A percentile compares a stretch with the other conserved stretches of the same genome.
Conservation (phyloP, 2,329 filamentous ascomycete genomes). For the Alternaria brassicicola region DNA sequence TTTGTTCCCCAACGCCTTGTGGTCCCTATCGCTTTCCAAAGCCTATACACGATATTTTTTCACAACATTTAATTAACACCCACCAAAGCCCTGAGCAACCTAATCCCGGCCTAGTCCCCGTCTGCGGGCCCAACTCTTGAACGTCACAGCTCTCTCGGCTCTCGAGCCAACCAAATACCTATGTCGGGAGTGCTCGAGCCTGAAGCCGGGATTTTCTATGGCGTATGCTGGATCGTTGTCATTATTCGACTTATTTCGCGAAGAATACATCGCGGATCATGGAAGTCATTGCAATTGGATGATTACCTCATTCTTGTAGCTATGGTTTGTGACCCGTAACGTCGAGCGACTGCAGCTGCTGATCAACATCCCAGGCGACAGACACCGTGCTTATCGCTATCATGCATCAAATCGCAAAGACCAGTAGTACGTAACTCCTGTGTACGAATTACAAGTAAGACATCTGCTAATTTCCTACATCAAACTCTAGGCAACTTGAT, state of each 20-base stretch:
- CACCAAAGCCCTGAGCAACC: slow-evolving; percentile 5
- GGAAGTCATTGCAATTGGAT: slow-evolving; percentile 43
- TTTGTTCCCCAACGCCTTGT: slow-evolving; percentile 3
- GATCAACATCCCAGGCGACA: slow-evolving; percentile 28
- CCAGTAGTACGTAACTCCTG: slow-evolving; percentile 23
- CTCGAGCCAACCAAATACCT: not conserved
- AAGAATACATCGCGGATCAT: slow-evolving; percentile 39
- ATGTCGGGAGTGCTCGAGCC: slow-evolving; percentile 41
- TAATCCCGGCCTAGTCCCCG: not conserved
- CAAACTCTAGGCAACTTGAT: slow-evolving; percentile 37
- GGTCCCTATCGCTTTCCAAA: slow-evolving; percentile 10
- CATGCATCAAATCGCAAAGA: slow-evolving; percentile 42
- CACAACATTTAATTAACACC: not conserved
- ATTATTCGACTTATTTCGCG: slow-evolving; percentile 37
- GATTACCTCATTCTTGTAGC: slow-evolving; percentile 46
- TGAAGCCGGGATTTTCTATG: slow-evolving; percentile 44
- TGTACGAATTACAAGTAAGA: not conserved
- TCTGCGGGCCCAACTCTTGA: not conserved
- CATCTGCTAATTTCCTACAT: not conserved
- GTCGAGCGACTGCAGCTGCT: not conserved
- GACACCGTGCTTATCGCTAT: slow-evolving; percentile 42
- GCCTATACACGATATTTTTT: slow-evolving; percentile 3
- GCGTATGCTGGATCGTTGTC: slow-evolving; percentile 43
- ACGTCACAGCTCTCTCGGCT: slow-evolving; percentile 10
- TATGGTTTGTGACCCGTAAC: slow-evolving; percentile 32